Conservation (phyloP, 148 eudicot genomes). For the Rhododendron ferrugineum region DNA sequence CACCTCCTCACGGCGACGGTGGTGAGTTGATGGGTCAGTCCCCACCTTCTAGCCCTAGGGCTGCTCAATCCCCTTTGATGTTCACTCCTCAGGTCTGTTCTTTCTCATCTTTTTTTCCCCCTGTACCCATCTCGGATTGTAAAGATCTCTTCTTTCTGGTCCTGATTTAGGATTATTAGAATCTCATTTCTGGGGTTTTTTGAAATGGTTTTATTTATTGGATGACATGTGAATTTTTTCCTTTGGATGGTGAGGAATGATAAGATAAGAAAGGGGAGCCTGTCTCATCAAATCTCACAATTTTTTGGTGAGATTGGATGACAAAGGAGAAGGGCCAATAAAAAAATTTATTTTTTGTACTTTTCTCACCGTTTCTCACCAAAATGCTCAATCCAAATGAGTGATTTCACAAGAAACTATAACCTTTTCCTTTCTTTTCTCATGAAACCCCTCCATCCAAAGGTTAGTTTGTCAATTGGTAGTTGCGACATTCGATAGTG, state of each 20-base stretch:
- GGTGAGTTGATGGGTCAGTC: slow-evolving; percentile 52
- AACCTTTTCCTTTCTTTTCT: neutral
- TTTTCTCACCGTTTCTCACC: neutral
- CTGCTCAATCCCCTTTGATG: slow-evolving; percentile 68
- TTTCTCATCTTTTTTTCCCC: neutral
- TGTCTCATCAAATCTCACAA: neutral
- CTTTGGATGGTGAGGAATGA: neutral
- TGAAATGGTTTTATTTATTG: slow-evolving; percentile 3
- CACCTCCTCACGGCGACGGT: slow-evolving; percentile 16
- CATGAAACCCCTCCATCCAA: neutral
- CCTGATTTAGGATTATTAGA: neutral
- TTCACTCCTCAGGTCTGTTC: slow-evolving; percentile 70
- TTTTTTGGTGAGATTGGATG: neutral
- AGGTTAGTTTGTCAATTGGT: neutral
- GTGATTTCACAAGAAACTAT: neutral
- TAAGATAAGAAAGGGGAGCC: neutral
- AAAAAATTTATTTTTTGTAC: neutral
- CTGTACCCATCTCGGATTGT: neutral
- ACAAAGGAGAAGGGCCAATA: neutral
- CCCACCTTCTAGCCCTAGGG: slow-evolving; percentile 65
- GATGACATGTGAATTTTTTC: neutral
- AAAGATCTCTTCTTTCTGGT: neutral
- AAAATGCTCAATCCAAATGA: neutral
- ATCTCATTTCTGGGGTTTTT: neutral
- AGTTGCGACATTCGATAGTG: neutral